Conservation (phyloP, 169 alveolate genomes). For the Cryptosporidium parvum region DNA sequence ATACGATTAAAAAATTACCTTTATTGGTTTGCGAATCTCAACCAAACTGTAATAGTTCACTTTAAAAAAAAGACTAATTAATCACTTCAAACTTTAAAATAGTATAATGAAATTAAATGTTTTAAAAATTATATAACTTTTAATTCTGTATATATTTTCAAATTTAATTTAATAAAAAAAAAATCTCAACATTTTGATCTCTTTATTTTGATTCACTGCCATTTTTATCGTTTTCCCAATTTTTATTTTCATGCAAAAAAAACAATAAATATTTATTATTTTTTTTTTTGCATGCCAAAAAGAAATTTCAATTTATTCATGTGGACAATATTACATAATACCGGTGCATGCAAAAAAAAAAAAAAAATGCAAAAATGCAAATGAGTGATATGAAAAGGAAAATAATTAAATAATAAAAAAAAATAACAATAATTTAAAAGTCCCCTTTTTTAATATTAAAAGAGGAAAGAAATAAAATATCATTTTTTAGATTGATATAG, state of each 20-base stretch:
- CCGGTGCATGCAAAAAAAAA: constrained; percentile 42
- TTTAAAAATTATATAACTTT: too few species aligned
- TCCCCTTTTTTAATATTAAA: neutral
- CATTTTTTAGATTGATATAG: constrained; percentile 4
- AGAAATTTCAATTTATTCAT: neutral
- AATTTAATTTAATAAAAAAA: too few species aligned
- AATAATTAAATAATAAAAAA: neutral
- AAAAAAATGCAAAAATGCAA: constrained; percentile 26
- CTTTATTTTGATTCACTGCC: too few species aligned
- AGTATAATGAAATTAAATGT: too few species aligned
- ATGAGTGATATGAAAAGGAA: neutral
- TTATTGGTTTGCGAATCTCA: constrained; percentile 36
- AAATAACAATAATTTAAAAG: neutral
- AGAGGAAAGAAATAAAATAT: neutral
- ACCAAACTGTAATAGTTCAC: neutral
- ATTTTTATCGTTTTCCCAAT: too few species aligned
- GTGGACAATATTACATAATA: constrained; percentile 19
- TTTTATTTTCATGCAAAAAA: neutral
- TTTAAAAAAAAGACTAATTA: neutral
- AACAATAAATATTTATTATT: too few species aligned
- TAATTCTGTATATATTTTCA: neutral
- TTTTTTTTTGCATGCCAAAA: neutral
- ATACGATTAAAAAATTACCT: constrained; percentile 28
- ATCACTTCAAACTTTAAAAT: too few species aligned
- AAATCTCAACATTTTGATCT: neutral